Conservation (phyloP, 805 yeast genomes). For the Brettanomyces bruxellensis region DNA sequence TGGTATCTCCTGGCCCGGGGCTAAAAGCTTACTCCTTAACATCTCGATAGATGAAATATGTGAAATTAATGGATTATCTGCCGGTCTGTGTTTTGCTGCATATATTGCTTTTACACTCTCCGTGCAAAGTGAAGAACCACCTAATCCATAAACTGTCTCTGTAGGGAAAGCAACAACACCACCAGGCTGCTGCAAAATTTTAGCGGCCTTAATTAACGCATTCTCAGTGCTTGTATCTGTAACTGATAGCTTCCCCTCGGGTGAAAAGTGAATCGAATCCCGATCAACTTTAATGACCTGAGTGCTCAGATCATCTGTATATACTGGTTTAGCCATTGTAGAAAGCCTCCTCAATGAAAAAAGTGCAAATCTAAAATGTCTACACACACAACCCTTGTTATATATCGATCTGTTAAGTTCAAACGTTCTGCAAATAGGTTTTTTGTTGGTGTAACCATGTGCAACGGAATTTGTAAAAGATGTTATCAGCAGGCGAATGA, state of each 20-base stretch:
- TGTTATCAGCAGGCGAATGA: no score
- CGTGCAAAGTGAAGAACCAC: slow-evolving; percentile 74
- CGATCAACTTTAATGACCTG: slow-evolving; percentile 48
- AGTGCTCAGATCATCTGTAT: slow-evolving; percentile 19
- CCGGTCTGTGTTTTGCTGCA: slow-evolving; percentile 84
- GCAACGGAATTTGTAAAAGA: no score
- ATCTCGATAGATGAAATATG: slow-evolving; percentile 78
- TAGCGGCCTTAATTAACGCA: slow-evolving; percentile 51
- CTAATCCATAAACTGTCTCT: slow-evolving; percentile 94
- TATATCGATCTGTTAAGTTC: no score
- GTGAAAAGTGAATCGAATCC: slow-evolving; percentile 38
- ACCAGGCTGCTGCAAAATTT: slow-evolving; percentile 36
- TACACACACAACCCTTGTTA: not conserved
- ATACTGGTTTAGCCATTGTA: not conserved
- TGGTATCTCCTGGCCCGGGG: slow-evolving; percentile 45
- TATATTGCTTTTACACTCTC: slow-evolving; percentile 71
- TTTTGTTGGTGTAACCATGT: no score
- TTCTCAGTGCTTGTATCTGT: slow-evolving; percentile 42
- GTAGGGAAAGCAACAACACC: slow-evolving; percentile 90
- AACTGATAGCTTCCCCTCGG: slow-evolving; percentile 28
- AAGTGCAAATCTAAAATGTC: not conserved
- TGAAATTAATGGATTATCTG: slow-evolving; percentile 89
- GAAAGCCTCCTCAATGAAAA: not conserved
- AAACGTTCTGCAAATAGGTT: no score
- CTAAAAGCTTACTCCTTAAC: slow-evolving; percentile 49